phyloP scores from a whole-genome alignment of 768 basidiomycete species.

The Mycena sanguinolenta region DNA sequence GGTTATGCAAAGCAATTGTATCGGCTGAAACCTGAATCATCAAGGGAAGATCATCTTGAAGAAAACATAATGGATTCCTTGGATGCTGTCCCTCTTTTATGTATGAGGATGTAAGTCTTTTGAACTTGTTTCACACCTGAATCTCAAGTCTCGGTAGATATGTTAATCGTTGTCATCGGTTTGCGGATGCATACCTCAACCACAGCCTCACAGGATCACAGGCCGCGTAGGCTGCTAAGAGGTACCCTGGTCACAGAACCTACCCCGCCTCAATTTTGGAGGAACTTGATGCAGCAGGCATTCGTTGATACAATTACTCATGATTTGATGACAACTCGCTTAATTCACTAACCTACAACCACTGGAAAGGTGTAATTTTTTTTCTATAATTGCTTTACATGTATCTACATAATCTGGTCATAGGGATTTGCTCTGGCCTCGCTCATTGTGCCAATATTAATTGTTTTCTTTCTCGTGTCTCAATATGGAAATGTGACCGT shows the following conservation, averaged over 20 bases:
- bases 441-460: not conserved
- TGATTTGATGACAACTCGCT: not conserved
- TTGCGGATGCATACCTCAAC: too few relatives aligned
- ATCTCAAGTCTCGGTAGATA: not conserved
- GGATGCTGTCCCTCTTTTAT: not conserved
- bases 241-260: constrained; percentile 42
- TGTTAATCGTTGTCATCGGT: not conserved
- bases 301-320: not conserved
- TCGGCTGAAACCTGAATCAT: constrained; percentile 17
- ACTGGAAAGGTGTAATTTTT: not conserved
- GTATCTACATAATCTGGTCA: constrained; percentile 16
- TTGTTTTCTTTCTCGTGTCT: not conserved
- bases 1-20: constrained; percentile 42
- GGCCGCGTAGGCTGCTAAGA: constrained; percentile 40
- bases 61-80: not conserved
- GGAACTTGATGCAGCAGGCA: not conserved
- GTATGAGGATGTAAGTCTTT: not conserved
- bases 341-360: not conserved
- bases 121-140: constrained; percentile 14
- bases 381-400: not conserved
- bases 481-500: constrained; percentile 1
- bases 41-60: not conserved
- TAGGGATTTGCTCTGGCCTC: not conserved
- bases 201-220: not conserved
- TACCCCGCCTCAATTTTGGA: constrained; percentile 21